These are phyloP conservation scores for Cordyceps tenuipes DNA, from an alignment of 2,329 filamentous ascomycete species.

Conservation along the genomic window DNA sequence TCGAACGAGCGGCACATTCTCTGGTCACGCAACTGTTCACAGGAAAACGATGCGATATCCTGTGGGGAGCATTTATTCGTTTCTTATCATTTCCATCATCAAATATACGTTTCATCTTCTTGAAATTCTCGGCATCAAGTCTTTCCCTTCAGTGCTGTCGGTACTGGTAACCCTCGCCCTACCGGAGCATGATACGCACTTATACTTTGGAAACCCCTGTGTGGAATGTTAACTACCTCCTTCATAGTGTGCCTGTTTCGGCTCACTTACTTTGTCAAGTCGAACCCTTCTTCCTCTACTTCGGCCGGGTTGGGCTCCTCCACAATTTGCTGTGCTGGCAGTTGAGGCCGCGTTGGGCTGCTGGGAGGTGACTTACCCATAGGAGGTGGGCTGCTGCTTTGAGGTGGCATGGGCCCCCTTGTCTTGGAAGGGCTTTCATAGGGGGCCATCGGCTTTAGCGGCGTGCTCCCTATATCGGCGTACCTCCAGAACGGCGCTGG, in stretches of 20 bases:
- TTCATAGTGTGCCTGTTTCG: neutral
- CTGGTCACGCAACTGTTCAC: neutral
- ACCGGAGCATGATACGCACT: conserved; percentile 52
- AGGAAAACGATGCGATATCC: neutral
- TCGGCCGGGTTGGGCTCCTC: conserved; percentile 21
- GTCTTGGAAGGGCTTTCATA: conserved; percentile 55
- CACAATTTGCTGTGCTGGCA: conserved; percentile 17
- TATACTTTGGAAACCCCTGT: conserved; percentile 57
- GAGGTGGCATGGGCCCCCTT: conserved; percentile 31
- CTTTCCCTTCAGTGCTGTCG: conserved; percentile 31
- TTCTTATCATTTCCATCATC: neutral
- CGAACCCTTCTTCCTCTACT: conserved; percentile 42
- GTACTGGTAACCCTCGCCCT: conserved; percentile 36
- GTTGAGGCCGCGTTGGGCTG: conserved; percentile 40
- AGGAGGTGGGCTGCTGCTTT: conserved; percentile 51
- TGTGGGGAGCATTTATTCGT: neutral
- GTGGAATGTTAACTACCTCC: conserved; percentile 15
- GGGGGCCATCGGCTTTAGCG: conserved; percentile 41
- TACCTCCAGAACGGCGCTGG: conserved; percentile 88
- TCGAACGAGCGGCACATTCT: neutral
- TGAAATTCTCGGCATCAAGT: conserved; percentile 14
- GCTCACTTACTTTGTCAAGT: conserved; percentile 47
- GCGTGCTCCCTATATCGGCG: conserved; percentile 67
- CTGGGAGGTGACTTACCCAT: conserved; percentile 42
- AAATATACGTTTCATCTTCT: neutral